Evolutionary conservation across 257 asterid species (phyloP), one percentile per base, ranked within the genome.

Genomic region (Voacanga thouarsii): DNA sequence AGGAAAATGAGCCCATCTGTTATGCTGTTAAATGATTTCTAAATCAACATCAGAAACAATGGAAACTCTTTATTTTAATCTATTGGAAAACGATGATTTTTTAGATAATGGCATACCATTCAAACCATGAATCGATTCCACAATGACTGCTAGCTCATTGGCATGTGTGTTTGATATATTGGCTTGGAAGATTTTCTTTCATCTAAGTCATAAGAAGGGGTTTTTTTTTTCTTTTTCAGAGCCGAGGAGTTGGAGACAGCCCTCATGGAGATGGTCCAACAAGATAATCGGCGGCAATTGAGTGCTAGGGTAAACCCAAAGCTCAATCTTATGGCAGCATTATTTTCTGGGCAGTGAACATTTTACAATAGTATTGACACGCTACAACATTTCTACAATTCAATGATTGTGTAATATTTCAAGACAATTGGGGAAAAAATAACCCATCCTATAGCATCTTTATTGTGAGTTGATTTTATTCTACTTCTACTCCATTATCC

Each of bases 211-310:
- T 80, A 45, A 78, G 41, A 41, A 65, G 33, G 80, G 26, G 1
- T 53, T 2, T 14, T 53, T 53, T 61, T 44, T 78, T 70, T 82
- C 77, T 74, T 81, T 55, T 79, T 50, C 86, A 92, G 98, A 88
- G 92, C 94, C 66, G 98, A 94, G 83, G 98, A 94, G 82, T 83
- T 94, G 87, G 98, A 94, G 89, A 86, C 94, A 26, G 98, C 98
- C 45, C 88, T 94, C 43, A 84, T 94, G 96, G 98, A 94, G 88
- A 85, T 92, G 82, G 98, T 89, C 83, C 75, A 85, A 82, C 89
- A 89, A 84, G 98, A 94, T 83, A 92, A 94, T 82, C 87, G 97
- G 72, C 92, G 94, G 82, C 90, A 92, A 86, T 79, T 94, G 79
- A 88, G 90, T 83, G 97, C 96, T 61, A 89, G 91, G 94, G 98